Evolutionary conservation across 1,284 basidiomycete species (phyloP).

Genomic region (Singerocomus inundabilis): DNA sequence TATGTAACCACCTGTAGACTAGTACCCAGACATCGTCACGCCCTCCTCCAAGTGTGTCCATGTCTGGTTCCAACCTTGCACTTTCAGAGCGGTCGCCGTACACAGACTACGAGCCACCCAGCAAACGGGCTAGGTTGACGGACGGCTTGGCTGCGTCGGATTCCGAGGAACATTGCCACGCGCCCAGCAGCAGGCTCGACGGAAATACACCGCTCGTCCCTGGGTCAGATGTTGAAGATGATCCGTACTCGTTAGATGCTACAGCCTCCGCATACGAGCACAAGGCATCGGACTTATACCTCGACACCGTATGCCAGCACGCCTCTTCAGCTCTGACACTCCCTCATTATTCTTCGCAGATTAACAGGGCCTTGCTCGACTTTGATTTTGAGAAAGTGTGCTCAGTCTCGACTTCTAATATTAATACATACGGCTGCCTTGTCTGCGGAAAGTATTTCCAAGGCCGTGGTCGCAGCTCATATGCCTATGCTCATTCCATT

Average conservation of each 20-base stretch:
- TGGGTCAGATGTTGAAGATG: constrained; percentile 47
- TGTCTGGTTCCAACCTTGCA: constrained; percentile 16
- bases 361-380: constrained; percentile 86
- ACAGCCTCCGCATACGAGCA: constrained; percentile 43
- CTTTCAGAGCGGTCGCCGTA: constrained; percentile 6
- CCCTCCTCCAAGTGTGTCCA: constrained; percentile 7
- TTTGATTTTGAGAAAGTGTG: constrained; percentile 99
- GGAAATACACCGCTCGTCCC: constrained; percentile 28
- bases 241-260: constrained; percentile 44
- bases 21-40: not conserved
- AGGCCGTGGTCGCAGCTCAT: constrained; percentile 89
- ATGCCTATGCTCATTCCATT: constrained; percentile 96
- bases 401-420: constrained; percentile 93
- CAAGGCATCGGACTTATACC: constrained; percentile 84
- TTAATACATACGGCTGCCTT: constrained; percentile 97
- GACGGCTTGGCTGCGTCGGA: constrained; percentile 15
- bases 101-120: constrained; percentile 35
- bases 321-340: constrained; percentile 14
- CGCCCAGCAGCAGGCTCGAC: constrained; percentile 21
- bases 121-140: constrained; percentile 43
- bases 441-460: constrained; percentile 99
- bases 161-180: constrained; percentile 14
- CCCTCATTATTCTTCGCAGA: constrained; percentile 47
- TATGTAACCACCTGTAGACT: constrained; percentile 21
- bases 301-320: constrained; percentile 78